Evolutionary conservation across 75 land plant species (phyloP).

Genomic region (Cryptomeria japonica): DNA sequence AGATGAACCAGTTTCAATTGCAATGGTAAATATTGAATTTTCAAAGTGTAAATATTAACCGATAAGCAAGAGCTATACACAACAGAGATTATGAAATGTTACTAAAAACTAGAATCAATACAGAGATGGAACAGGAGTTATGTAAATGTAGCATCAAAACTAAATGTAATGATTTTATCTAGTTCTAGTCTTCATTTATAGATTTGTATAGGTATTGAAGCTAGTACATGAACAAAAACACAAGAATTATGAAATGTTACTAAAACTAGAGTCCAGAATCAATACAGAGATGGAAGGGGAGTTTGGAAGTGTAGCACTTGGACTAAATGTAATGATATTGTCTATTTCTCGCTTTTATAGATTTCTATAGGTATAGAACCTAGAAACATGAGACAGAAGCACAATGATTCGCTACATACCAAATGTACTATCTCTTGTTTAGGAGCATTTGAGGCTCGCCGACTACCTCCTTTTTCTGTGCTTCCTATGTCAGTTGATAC

Average conservation of each 20-base stretch:
- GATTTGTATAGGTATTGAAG: not conserved
- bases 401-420: constrained; percentile 45
- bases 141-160: not conserved
- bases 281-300: not conserved
- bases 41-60: not conserved
- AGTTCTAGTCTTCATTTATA: not conserved
- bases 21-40: not conserved
- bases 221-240: not conserved
- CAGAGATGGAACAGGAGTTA: not conserved
- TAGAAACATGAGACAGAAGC: not conserved
- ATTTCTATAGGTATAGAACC: not conserved
- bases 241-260: not conserved
- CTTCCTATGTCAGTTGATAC: constrained; percentile 38
- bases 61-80: not conserved
- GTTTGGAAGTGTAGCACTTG: not conserved
- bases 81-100: not conserved
- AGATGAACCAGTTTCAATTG: not conserved
- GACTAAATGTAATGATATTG: no score
- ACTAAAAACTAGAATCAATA: not conserved
- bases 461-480: constrained; percentile 41
- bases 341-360: not conserved
- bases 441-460: constrained; percentile 49
- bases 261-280: not conserved
- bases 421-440: constrained; percentile 92
- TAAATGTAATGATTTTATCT: not conserved